Conservation (phyloP, 305 asterid genomes). For the Coffea humblotiana region DNA sequence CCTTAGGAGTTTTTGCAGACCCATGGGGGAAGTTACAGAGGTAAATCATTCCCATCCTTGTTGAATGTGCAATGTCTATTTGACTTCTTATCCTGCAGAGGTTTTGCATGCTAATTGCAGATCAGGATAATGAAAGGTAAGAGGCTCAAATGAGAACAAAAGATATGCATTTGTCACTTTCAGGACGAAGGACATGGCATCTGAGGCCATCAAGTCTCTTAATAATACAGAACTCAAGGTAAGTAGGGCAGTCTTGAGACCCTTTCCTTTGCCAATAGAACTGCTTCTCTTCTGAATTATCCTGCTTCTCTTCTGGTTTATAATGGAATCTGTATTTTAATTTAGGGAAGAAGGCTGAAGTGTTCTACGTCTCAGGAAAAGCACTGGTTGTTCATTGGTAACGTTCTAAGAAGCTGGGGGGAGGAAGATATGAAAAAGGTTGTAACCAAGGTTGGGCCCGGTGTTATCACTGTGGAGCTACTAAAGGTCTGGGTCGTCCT, state of each 20-base stretch:
- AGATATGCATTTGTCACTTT: constrained; percentile 94
- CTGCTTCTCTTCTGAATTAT: not conserved
- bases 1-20: constrained; percentile 66
- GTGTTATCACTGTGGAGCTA: constrained; percentile 71
- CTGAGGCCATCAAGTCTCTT: constrained; percentile 87
- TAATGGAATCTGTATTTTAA: not conserved
- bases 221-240: constrained; percentile 80
- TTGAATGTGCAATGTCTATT: constrained; percentile 8
- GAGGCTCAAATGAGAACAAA: constrained; percentile 77
- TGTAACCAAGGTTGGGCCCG: constrained; percentile 83
- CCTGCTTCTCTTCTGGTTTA: constrained; percentile 15
- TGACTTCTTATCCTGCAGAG: constrained; percentile 20
- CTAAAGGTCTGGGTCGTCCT: constrained; percentile 55
- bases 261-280: not conserved
- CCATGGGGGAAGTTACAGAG: constrained; percentile 88
- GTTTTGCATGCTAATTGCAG: constrained; percentile 43
- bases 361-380: constrained; percentile 97
- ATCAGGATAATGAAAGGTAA: constrained; percentile 94
- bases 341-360: constrained; percentile 82
- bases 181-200: constrained; percentile 83
- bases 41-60: constrained; percentile 35
- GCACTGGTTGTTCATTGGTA: constrained; percentile 84
- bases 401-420: constrained; percentile 84
- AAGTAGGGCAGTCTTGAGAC: constrained; percentile 12
- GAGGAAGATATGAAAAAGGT: constrained; percentile 74